A percentile compares a stretch with the other conserved stretches of the same genome.
These are phyloP conservation scores for Chlorella variabilis DNA, from an alignment of 163 green algal species.

Conservation along the genomic window DNA sequence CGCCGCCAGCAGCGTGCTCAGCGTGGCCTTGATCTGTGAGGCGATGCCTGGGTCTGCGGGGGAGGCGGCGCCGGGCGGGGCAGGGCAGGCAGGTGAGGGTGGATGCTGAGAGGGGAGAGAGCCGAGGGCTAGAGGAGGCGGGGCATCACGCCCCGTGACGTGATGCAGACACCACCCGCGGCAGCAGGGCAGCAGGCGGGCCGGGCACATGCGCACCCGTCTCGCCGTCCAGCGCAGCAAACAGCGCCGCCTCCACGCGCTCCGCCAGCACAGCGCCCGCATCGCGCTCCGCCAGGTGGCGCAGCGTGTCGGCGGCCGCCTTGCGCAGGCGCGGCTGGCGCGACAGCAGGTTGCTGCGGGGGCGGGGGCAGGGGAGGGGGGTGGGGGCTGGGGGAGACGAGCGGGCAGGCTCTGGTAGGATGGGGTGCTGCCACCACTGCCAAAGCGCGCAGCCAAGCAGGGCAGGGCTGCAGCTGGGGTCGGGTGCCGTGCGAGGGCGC, in stretches of 20 bases:
- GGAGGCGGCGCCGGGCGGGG: not conserved
- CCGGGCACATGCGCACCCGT: slow-evolving; percentile 4
- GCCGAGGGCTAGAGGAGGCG: too few species aligned
- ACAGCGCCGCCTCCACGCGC: slow-evolving; percentile 72
- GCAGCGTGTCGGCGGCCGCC: slow-evolving; percentile 84
- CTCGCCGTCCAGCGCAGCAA: slow-evolving; percentile 85
- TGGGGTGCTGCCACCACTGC: too few species aligned
- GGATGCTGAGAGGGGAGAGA: not conserved
- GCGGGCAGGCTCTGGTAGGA: too few species aligned
- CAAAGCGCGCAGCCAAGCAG: too few species aligned
- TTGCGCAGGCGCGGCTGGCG: slow-evolving; percentile 75
- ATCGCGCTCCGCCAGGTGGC: slow-evolving; percentile 76
- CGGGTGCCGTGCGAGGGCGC: too few species aligned
- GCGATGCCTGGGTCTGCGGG: slow-evolving; percentile 62
- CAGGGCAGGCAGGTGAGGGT: not conserved
- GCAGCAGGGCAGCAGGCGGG: not conserved
- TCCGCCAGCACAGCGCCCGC: slow-evolving; percentile 47
- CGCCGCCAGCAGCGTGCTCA: slow-evolving; percentile 73
- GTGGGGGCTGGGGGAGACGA: too few species aligned
- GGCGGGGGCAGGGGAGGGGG: not conserved
- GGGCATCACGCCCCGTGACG: too few species aligned
- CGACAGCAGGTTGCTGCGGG: slow-evolving; percentile 75
- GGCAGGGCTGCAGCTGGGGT: too few species aligned
- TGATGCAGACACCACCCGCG: too few species aligned
- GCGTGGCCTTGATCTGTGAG: slow-evolving; percentile 68